Base-by-base conservation (phyloP, 768 basidiomycete species). In the Xerocomellus dryophilus region DNA sequence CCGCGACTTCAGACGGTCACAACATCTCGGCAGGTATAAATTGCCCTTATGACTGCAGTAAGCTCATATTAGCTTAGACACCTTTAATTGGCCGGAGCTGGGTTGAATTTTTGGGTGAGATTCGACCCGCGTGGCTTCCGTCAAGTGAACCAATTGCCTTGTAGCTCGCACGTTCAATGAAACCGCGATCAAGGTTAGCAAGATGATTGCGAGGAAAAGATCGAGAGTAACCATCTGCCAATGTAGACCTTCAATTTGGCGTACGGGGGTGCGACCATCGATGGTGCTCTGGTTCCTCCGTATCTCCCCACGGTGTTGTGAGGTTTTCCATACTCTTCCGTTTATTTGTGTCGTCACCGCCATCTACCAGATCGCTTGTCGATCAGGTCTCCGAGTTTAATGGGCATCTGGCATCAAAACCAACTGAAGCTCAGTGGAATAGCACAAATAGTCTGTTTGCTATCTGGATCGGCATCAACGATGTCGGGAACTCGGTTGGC, bases 391-490 rank as follows among this genome's bases (percentile, higher is more conserved):
- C 80, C 52, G 65, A 82, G 53, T 87, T 85, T 68, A 68, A 85
- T 47, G 60, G 54, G 17, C 69, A 73, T 7, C 76, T 74, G 1
- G 80, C 74, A 2, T 70, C 60, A 36, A 81, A 80, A 63, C 83
- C 84, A 0, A 65, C 73, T 8, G 70, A 67, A 2, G 77, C 80
- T 2, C 76, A 79, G 0, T 88, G 86, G 86, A 76, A 76, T 21
- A 77, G 78, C 51, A 58, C 63, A 4, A 81, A 86, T 61, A 63
- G 83, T 48, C 60, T 88, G 43, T 87, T 88, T 67, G 80, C 80
- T 0, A 67, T 86, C n/a, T 88, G 78, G 77, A 85, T 88, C 52
- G 86, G 86, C 1, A 82, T 88, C 59, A 88, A 88, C 60, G 86
- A 87, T 60, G 77, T 87, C 31, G 53, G 59, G 27, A 54, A 27